Percentiles rank a stretch among this genome's conserved stretches.
phyloP scores from a whole-genome alignment of 176 grass and related monocot species.

The Poa pratensis region DNA sequence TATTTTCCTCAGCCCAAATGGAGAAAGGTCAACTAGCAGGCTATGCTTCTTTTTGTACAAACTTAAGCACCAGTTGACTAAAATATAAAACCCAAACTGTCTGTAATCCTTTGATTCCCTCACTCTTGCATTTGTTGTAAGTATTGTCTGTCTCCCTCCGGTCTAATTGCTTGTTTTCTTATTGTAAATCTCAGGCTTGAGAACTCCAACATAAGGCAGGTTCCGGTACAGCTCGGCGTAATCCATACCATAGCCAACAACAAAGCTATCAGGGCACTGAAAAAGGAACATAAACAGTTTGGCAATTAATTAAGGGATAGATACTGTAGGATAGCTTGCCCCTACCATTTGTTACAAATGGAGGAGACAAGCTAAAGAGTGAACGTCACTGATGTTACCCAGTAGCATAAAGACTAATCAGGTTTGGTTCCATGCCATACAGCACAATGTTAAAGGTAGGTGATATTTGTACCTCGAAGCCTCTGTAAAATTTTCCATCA shows the following conservation, averaged over 20 bases:
- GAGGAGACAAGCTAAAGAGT: background rate
- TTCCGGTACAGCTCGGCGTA: conserved; percentile 88
- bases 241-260: conserved; percentile 97
- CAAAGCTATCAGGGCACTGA: conserved; percentile 92
- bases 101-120: background rate
- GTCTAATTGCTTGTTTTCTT: conserved; percentile 52
- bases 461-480: conserved; percentile 72
- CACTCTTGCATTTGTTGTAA: background rate
- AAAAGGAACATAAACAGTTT: conserved; percentile 40
- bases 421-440: background rate
- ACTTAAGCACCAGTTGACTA: conserved; percentile 17
- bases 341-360: conserved; percentile 2
- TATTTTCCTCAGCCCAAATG: background rate
- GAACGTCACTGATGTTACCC: background rate
- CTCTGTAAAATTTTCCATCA: conserved; percentile 83
- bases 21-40: background rate
- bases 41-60: conserved; percentile 34
- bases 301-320: background rate
- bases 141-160: background rate
- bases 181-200: conserved; percentile 77
- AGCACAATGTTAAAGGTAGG: background rate
- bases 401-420: background rate
- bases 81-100: conserved; percentile 11
- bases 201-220: conserved; percentile 82
- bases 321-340: background rate